phyloP scores from a whole-genome alignment of 257 asterid genomes.

The Petunia axillaris region DNA sequence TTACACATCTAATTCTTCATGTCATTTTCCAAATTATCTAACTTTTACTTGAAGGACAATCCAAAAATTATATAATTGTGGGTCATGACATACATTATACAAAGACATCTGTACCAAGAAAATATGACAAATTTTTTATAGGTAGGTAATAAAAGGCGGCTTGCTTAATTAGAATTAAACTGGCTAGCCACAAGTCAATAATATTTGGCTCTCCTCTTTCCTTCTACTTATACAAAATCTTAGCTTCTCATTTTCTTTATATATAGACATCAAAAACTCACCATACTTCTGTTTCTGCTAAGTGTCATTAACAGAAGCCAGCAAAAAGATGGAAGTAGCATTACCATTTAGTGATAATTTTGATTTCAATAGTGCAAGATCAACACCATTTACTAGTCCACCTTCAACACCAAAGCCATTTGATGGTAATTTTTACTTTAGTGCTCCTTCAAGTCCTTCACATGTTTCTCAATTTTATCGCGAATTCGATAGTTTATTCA shows the following conservation, averaged over 20 bases:
- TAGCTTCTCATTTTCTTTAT: neutral
- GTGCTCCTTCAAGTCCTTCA: conserved; percentile 79
- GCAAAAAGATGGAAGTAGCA: conserved; percentile 51
- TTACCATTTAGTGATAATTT: conserved; percentile 40
- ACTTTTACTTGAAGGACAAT: conserved; percentile 34
- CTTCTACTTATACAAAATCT: neutral
- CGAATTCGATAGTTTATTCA: conserved; percentile 42
- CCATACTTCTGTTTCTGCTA: neutral
- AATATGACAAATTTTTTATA: conserved; percentile 21
- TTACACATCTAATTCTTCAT: neutral
- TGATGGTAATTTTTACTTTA: conserved; percentile 54
- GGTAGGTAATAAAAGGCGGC: conserved; percentile 60
- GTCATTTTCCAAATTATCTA: conserved; percentile 17
- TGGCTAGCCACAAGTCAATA: conserved; percentile 26
- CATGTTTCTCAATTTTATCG: conserved; percentile 51
- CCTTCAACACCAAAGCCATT: conserved; percentile 50
- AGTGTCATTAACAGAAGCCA: neutral
- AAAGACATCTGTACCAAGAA: neutral
- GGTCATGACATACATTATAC: conserved; percentile 17
- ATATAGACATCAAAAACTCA: neutral
- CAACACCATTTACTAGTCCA: conserved; percentile 44
- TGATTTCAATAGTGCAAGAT: conserved; percentile 50
- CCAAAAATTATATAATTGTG: conserved; percentile 30
- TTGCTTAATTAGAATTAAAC: conserved; percentile 6
- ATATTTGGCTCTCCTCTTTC: conserved; percentile 31